Base-by-base conservation (phyloP, 257 asterid genomes). In the Paulownia fortunei region DNA sequence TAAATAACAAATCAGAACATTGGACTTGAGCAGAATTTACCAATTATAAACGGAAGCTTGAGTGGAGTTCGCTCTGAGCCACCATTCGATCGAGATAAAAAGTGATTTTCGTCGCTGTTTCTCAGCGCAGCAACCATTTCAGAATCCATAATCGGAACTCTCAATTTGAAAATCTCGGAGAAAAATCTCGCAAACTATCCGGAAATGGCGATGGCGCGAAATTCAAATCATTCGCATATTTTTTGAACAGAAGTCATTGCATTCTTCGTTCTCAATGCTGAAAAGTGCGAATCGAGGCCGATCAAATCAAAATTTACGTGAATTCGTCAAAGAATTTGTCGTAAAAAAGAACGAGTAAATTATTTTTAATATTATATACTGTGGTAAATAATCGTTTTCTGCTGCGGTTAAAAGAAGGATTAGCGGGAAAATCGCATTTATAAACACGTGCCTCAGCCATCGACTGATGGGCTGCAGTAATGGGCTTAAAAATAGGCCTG, bases 41-140 rank as follows among this genome's bases (percentile, higher is more conserved):
- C 97, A 62, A 92, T 92, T 13, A 92, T 77, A 32, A 94, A 92
- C 2, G 98, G 97, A 16, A 88, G 79, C 84, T 90, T 92, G 73
- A 84, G 84, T 1, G 85, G 86, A 19, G 65, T 75, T 65, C 69
- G 84, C 56, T 81, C 85, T 0, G 84, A n/a, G 70, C 52, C 76
- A 69, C 77, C 81, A 69, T 74, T 76, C n/a, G 91, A 69, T 70
- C 74, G 84, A 59, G 65, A 70, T 0, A 81, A 62, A 16, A 65
- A 55, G 19, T 72, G 87, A 74, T 56, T 78, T 1, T 82, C 83
- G 26, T 24, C 68, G 11, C 60, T 44, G 15, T 52, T 80, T 21
- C 4, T 69, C 75, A 32, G 24, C 72, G 74, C 74, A 19, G 82
- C 36, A 64, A 37, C 84, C 78, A 44, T 80, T 32, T 76, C 86